Percentiles rank a stretch among this genome's conserved stretches.
These are phyloP conservation scores for Medicago ruthenica DNA, from an alignment of 306 rosid genomes.

Conservation along the genomic window DNA sequence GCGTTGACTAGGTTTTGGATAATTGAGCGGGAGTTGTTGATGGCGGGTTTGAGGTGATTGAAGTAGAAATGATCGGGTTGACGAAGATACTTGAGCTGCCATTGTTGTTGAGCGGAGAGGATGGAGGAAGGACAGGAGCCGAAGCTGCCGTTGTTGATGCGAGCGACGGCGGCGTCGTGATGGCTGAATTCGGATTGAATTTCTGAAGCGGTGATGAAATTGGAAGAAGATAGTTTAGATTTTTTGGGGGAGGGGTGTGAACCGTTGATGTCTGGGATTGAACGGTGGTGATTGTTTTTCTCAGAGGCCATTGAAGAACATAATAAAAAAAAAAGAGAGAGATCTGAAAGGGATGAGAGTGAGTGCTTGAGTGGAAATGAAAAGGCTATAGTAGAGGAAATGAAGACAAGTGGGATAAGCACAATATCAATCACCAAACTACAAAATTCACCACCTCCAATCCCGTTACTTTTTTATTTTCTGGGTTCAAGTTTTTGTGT, in stretches of 20 bases:
- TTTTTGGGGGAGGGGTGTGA: constrained; percentile 58
- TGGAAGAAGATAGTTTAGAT: constrained; percentile 52
- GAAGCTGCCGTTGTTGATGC: constrained; percentile 95
- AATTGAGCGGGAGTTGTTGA: constrained; percentile 63
- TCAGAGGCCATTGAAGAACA: constrained; percentile 52
- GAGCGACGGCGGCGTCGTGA: constrained; percentile 76
- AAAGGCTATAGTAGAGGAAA: too few species aligned
- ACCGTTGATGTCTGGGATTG: constrained; percentile 57
- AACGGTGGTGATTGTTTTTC: constrained; percentile 30
- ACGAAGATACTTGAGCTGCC: constrained; percentile 67
- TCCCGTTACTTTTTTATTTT: too few species aligned
- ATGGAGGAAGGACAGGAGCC: constrained; percentile 83
- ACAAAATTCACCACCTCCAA: too few species aligned
- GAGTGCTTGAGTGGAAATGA: too few species aligned
- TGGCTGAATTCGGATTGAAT: constrained; percentile 72
- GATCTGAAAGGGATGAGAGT: too few species aligned
- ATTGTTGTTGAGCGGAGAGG: constrained; percentile 61
- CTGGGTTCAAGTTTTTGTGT: too few species aligned
- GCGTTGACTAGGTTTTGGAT: constrained; percentile 78
- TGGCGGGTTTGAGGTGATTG: constrained; percentile 64
- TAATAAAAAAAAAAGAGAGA: too few species aligned
- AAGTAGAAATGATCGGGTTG: constrained; percentile 90
- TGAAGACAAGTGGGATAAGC: too few species aligned
- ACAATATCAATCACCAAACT: too few species aligned
- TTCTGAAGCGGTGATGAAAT: constrained; percentile 59